These are phyloP conservation scores for Clarireedia sp. DNA, from an alignment of 2,329 filamentous ascomycete species.

Conservation along the genomic window DNA sequence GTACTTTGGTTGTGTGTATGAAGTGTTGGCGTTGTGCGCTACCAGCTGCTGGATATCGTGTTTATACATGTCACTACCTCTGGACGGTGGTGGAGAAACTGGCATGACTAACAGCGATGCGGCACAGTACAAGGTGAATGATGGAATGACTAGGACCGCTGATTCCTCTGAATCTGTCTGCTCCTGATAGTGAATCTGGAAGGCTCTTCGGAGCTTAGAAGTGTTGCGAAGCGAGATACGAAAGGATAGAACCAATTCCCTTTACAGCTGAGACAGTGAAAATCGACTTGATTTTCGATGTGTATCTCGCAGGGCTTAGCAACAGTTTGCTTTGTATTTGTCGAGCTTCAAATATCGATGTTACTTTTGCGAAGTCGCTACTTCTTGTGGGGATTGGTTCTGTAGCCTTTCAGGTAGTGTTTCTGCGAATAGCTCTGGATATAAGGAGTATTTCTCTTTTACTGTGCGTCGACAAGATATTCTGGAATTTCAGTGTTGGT, in stretches of 20 bases:
- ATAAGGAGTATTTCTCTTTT: conserved; percentile 9
- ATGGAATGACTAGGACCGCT: too few relatives aligned
- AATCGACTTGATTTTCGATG: too few relatives aligned
- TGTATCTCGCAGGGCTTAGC: too few relatives aligned
- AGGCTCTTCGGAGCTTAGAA: not conserved
- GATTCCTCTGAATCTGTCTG: too few relatives aligned
- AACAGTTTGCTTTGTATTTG: not conserved
- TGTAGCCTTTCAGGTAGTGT: not conserved
- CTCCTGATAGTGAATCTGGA: not conserved
- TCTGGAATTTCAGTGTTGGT: conserved; percentile 24
- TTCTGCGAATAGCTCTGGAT: conserved; percentile 1
- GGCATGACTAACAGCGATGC: conserved; percentile 15
- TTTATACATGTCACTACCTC: conserved; percentile 33
- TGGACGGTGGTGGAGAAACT: conserved; percentile 33
- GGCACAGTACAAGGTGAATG: not conserved
- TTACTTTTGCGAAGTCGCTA: not conserved
- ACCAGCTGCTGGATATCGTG: conserved; percentile 37
- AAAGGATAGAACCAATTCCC: too few relatives aligned
- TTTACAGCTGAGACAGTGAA: too few relatives aligned
- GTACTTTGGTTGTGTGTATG: conserved; percentile 24
- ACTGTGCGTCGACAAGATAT: conserved; percentile 17
- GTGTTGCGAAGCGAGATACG: too few relatives aligned
- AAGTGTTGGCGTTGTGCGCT: conserved; percentile 35
- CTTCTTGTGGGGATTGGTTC: not conserved
- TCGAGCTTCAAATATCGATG: not conserved